A percentile compares a stretch with the other conserved stretches of the same genome.
Evolutionary conservation across 2,329 filamentous ascomycete genomes (phyloP).

Genomic region (Fusarium staphyleae): DNA sequence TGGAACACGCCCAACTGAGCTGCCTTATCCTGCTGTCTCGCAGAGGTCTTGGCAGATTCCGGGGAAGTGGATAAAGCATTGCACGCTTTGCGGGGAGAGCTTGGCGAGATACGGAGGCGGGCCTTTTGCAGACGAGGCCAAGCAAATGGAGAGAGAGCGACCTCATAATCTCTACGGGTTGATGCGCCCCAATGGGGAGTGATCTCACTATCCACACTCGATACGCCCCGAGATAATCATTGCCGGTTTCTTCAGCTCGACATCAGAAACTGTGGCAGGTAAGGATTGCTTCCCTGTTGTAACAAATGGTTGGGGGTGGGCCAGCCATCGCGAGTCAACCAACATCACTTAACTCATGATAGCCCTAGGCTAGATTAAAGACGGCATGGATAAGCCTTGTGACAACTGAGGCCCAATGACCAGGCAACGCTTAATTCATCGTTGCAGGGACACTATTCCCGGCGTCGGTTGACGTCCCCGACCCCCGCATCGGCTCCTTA

Average conservation of each 20-base stretch:
- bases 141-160: constrained; percentile 4
- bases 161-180: background rate
- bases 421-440: background rate
- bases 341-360: constrained; percentile 3
- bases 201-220: background rate
- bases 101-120: constrained; percentile 6
- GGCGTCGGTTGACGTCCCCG: constrained; percentile 2
- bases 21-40: background rate
- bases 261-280: background rate
- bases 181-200: constrained; percentile 12
- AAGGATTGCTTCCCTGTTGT: background rate
- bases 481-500: constrained; percentile 9
- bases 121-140: background rate
- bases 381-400: background rate
- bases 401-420: background rate
- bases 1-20: background rate
- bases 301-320: background rate
- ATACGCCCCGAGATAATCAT: background rate
- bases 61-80: constrained; percentile 16
- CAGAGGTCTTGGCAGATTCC: constrained; percentile 7
- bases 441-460: constrained; percentile 5
- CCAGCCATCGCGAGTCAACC: constrained; percentile 5
- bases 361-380: background rate
- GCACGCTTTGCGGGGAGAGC: constrained; percentile 9
- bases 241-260: background rate